Conservation (phyloP, 805 yeast species). For the Ogataea wickerhamii region DNA sequence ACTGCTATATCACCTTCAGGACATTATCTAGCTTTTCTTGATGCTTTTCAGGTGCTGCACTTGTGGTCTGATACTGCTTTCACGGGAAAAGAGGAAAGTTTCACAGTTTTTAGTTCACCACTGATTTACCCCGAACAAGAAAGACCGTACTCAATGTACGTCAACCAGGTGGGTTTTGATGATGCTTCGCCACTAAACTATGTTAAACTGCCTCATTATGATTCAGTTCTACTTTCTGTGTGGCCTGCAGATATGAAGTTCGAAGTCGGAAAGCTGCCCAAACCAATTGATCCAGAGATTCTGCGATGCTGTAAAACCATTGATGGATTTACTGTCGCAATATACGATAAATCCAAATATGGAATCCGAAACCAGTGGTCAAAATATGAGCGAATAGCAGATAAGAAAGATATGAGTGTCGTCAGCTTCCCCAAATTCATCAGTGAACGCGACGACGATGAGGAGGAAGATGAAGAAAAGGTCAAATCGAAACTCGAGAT, state of each 20-base stretch:
- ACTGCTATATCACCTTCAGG: conserved; percentile 67
- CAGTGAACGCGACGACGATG: conserved; percentile 48
- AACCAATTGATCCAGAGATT: conserved; percentile 47
- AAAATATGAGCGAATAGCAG: conserved; percentile 39
- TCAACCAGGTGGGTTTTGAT: conserved; percentile 35
- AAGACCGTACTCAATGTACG: conserved; percentile 30
- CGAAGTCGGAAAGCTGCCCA: conserved; percentile 56
- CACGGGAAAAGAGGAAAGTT: conserved; percentile 35
- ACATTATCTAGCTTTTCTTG: conserved; percentile 69
- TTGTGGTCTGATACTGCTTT: conserved; percentile 58
- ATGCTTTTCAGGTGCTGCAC: conserved; percentile 57
- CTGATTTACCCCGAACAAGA: conserved; percentile 51
- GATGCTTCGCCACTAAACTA: conserved; percentile 58
- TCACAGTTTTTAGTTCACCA: conserved; percentile 39
- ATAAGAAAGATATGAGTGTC: conserved; percentile 25
- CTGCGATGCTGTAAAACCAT: conserved; percentile 35
- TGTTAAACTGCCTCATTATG: conserved; percentile 86
- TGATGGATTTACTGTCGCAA: conserved; percentile 38
- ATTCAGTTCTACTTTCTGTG: conserved; percentile 69
- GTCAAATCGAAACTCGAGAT: conserved; percentile 17
- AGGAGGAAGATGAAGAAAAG: conserved; percentile 26
- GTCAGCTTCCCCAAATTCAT: conserved; percentile 48
- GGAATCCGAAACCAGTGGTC: conserved; percentile 52
- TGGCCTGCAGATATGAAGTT: conserved; percentile 70
- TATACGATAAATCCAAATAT: conserved; percentile 54